phyloP scores from a whole-genome alignment of 139 green algal genomes.

The Chlamydomonas sp. region DNA sequence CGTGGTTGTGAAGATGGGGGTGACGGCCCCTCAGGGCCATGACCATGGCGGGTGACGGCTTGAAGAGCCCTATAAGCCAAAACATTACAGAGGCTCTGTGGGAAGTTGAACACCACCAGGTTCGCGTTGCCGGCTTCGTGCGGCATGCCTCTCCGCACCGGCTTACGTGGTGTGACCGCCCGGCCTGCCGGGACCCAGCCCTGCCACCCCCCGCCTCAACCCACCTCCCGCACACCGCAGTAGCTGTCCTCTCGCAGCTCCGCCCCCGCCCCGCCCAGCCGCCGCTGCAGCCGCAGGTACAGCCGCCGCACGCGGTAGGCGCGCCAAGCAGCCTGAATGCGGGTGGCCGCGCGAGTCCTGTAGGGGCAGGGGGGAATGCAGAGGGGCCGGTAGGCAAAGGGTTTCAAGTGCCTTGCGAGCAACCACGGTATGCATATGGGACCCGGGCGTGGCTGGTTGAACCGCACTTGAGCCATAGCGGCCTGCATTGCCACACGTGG shows the following conservation, averaged over 20 bases:
- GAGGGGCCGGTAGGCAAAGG: background rate
- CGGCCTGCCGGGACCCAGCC: no score
- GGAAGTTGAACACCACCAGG: no score
- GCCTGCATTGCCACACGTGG: no score
- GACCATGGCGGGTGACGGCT: no score
- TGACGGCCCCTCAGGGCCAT: no score
- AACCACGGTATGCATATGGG: background rate
- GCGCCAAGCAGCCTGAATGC: conserved; percentile 30
- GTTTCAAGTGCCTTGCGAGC: background rate
- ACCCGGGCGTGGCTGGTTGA: no score
- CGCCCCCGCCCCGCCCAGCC: background rate
- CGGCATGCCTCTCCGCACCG: no score
- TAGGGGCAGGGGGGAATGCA: background rate
- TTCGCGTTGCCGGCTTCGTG: no score
- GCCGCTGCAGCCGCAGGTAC: conserved; percentile 5
- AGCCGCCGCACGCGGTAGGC: conserved; percentile 32
- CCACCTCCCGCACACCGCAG: background rate
- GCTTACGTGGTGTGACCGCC: no score
- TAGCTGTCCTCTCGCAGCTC: background rate
- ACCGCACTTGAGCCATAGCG: no score
- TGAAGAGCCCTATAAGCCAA: no score
- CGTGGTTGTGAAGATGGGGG: background rate
- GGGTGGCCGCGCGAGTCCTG: background rate
- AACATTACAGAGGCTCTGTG: no score
- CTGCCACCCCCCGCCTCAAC: background rate